Evolutionary conservation across 192 early-diverging fungal genomes (phyloP).

Genomic region (Mortierella hygrophila): DNA sequence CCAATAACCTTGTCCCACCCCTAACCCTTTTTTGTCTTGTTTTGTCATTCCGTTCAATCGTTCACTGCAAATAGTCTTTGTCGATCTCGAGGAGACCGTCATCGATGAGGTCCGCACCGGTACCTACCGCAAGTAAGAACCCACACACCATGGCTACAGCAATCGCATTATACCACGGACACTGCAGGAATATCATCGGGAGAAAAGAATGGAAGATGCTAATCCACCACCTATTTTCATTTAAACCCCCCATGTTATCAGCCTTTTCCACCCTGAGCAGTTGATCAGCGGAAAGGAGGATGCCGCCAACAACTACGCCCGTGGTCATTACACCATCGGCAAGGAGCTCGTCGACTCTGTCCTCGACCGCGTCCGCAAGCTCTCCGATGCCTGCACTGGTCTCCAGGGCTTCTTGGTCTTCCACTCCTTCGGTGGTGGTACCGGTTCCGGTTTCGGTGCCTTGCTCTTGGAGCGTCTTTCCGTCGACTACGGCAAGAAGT

Average conservation of each 20-base stretch:
- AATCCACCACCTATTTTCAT: background rate
- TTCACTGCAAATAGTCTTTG: slow-evolving; percentile 76
- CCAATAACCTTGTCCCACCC: background rate
- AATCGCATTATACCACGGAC: background rate
- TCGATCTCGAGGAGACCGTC: slow-evolving; percentile 97
- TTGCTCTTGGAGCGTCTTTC: slow-evolving; percentile 98
- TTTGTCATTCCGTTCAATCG: background rate
- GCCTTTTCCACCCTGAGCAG: slow-evolving; percentile 85
- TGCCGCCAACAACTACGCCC: slow-evolving; percentile 99
- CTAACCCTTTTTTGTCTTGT: slow-evolving; percentile 3
- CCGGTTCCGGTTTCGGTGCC: slow-evolving; percentile 99
- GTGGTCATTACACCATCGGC: slow-evolving; percentile 99
- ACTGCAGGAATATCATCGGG: background rate
- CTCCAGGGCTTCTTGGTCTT: slow-evolving; percentile 99
- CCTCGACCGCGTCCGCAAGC: slow-evolving; percentile 97
- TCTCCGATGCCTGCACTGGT: slow-evolving; percentile 98
- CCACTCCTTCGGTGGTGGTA: slow-evolving; percentile 99
- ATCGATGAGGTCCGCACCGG: slow-evolving; percentile 99
- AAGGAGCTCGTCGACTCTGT: slow-evolving; percentile 99
- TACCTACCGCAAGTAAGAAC: slow-evolving; percentile 89
- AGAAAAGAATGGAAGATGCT: background rate
- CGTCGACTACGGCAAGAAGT: slow-evolving; percentile 99
- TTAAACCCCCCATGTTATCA: background rate
- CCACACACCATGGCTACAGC: background rate
- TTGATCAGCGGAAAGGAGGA: slow-evolving; percentile 99